These are phyloP conservation scores for Glycyrrhiza uralensis DNA, from an alignment of 306 rosid genomes.

Conservation along the genomic window DNA sequence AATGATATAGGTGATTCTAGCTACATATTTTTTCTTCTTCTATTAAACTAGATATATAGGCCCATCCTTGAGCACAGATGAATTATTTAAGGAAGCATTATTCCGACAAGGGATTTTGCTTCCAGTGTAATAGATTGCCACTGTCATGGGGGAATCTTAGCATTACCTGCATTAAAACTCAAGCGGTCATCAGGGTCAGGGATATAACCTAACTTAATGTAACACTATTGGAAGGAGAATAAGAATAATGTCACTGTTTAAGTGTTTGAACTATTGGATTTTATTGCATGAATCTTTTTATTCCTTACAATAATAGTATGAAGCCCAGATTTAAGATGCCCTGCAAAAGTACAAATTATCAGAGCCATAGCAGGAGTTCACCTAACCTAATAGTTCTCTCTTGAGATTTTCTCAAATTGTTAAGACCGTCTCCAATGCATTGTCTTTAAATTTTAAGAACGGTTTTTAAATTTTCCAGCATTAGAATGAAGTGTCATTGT, in stretches of 20 bases:
- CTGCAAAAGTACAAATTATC: too few species aligned
- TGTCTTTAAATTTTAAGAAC: too few species aligned
- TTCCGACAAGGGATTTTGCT: constrained; percentile 28
- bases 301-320: too few species aligned
- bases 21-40: not conserved
- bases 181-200: not conserved
- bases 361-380: too few species aligned
- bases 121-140: constrained; percentile 4
- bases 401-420: too few species aligned
- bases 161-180: constrained; percentile 10
- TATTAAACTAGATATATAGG: not conserved
- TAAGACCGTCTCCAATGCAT: too few species aligned
- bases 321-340: too few species aligned
- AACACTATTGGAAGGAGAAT: constrained; percentile 9
- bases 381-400: too few species aligned
- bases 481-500: too few species aligned
- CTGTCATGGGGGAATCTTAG: constrained; percentile 22
- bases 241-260: constrained; percentile 12
- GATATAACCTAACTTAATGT: constrained; percentile 14
- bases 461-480: too few species aligned
- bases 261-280: too few species aligned
- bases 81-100: not conserved
- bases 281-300: too few species aligned
- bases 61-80: not conserved
- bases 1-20: not conserved